A percentile compares a stretch with the other conserved stretches of the same genome.
Evolutionary conservation across 2,329 filamentous ascomycete genomes (phyloP).

Genomic region (Arthroderma uncinatum): DNA sequence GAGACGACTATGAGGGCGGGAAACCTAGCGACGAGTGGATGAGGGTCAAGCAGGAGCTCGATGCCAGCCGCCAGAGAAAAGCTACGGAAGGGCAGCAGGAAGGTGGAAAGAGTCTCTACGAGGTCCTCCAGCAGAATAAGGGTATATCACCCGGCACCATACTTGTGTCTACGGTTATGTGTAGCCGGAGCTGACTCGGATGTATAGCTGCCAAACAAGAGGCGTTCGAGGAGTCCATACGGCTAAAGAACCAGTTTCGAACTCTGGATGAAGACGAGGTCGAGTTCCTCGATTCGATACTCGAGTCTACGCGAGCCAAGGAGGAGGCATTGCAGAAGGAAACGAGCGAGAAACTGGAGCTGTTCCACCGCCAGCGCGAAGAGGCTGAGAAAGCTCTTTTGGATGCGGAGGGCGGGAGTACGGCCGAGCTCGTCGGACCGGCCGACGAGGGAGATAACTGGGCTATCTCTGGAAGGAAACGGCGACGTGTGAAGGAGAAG

Average conservation of each 20-base stretch:
- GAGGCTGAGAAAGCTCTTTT: slow-evolving; percentile 43
- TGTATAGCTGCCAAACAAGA: slow-evolving; percentile 40
- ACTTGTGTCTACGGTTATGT: not conserved
- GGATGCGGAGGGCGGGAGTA: slow-evolving; percentile 28
- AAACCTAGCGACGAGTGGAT: slow-evolving; percentile 34
- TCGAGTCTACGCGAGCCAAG: slow-evolving; percentile 46
- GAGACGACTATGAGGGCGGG: slow-evolving; percentile 25
- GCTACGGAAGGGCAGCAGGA: slow-evolving; percentile 43
- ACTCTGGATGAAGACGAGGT: slow-evolving; percentile 42
- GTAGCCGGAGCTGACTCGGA: not conserved
- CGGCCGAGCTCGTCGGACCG: slow-evolving; percentile 14
- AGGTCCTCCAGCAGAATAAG: slow-evolving; percentile 41
- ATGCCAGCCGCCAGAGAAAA: slow-evolving; percentile 36
- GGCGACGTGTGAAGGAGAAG: slow-evolving; percentile 41
- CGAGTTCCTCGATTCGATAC: slow-evolving; percentile 44
- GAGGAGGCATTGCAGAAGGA: slow-evolving; percentile 48
- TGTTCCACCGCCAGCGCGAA: slow-evolving; percentile 49
- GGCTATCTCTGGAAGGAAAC: slow-evolving; percentile 41
- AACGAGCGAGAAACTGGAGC: slow-evolving; percentile 47
- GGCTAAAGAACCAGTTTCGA: slow-evolving; percentile 42
- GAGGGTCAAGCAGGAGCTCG: slow-evolving; percentile 35
- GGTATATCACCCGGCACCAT: slow-evolving; percentile 23
- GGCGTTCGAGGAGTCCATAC: slow-evolving; percentile 41
- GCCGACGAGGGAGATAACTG: slow-evolving; percentile 37
- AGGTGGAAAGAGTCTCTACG: slow-evolving; percentile 39